These are phyloP conservation scores for Botrytis fragariae DNA, from an alignment of 2,329 filamentous ascomycete species.

Conservation along the genomic window DNA sequence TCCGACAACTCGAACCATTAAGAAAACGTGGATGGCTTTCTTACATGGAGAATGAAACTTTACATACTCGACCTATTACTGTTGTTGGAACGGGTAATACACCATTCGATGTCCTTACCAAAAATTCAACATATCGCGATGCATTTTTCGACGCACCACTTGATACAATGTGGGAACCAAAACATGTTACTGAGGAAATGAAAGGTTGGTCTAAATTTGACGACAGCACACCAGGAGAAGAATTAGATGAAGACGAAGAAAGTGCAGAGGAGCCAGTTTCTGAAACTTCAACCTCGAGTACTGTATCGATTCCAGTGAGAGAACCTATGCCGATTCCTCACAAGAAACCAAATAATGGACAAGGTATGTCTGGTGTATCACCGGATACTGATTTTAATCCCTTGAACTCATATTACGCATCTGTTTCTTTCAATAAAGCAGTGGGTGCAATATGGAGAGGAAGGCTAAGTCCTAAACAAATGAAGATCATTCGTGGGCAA, in stretches of 20 bases:
- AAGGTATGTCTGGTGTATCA: constrained; percentile 45
- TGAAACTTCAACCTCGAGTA: background rate
- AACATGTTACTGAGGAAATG: constrained; percentile 19
- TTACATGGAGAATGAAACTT: constrained; percentile 48
- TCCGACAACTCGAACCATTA: constrained; percentile 57
- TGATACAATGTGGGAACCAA: constrained; percentile 42
- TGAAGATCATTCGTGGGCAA: constrained; percentile 46
- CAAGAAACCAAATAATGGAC: constrained; percentile 36
- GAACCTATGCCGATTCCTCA: background rate
- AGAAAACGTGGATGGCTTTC: constrained; percentile 57
- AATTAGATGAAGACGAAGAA: constrained; percentile 27
- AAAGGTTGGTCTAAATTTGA: constrained; percentile 19
- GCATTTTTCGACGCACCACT: constrained; percentile 67
- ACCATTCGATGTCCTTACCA: constrained; percentile 54
- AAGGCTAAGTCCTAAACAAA: constrained; percentile 46
- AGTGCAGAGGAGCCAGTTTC: constrained; percentile 24
- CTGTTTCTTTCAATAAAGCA: constrained; percentile 51
- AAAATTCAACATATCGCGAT: constrained; percentile 56
- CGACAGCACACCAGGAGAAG: constrained; percentile 21
- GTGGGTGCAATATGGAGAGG: constrained; percentile 52
- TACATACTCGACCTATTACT: constrained; percentile 59
- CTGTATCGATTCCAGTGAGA: constrained; percentile 19
- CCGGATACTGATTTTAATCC: constrained; percentile 44
- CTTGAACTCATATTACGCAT: constrained; percentile 66
- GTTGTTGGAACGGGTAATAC: constrained; percentile 67